Evolutionary conservation across 2,329 filamentous ascomycete species (phyloP).

Genomic region (Pseudogymnoascus sp.): DNA sequence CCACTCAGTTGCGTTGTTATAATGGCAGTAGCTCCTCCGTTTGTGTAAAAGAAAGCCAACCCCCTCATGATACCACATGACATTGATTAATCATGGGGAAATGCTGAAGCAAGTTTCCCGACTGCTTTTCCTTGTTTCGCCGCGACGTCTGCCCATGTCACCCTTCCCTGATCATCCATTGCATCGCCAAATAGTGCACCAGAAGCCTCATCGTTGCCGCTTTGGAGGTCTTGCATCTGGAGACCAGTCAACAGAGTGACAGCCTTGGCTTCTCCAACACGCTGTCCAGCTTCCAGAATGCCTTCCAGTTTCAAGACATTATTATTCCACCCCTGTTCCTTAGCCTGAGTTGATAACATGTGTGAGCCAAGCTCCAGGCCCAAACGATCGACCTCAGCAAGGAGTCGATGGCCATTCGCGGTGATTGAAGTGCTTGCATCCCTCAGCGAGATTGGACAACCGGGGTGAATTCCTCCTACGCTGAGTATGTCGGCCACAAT

Average conservation of each 20-base stretch:
- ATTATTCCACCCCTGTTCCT: not conserved
- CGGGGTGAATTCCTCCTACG: not conserved
- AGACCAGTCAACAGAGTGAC: not conserved
- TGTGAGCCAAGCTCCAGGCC: not conserved
- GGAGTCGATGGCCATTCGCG: not conserved
- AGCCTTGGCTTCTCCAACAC: not conserved
- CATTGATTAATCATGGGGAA: not conserved
- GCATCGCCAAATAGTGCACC: not conserved
- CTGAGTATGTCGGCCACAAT: not conserved
- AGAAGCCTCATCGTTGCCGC: not conserved
- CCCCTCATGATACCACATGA: not conserved
- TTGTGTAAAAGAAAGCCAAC: not conserved
- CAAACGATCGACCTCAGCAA: not conserved
- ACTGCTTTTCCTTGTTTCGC: not conserved
- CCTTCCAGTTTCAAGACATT: not conserved
- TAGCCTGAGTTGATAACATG: not conserved
- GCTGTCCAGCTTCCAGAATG: not conserved
- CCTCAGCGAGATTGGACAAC: not conserved
- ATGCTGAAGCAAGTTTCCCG: not conserved
- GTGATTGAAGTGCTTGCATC: not conserved
- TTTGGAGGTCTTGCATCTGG: not conserved
- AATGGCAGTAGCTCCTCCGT: not conserved
- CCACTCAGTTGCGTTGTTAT: not conserved
- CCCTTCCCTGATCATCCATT: not conserved
- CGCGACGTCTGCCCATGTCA: not conserved